Percentiles rank a stretch among this genome's conserved stretches.
Conservation (phyloP, 225 moss, liverwort and hornwort genomes). For the Takakia lepidozioides region DNA sequence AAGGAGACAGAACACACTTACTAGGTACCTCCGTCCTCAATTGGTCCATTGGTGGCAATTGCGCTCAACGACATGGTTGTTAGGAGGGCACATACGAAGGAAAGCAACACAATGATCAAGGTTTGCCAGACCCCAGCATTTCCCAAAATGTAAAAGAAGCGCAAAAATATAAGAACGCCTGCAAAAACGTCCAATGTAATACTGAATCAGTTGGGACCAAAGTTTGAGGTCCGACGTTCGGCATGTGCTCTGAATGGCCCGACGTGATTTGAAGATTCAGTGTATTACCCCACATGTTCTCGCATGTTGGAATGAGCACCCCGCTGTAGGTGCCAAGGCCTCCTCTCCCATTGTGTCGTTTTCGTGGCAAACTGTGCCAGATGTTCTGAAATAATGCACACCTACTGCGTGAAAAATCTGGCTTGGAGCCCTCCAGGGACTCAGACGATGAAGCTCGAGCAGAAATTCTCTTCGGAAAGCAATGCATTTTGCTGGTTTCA, state of each 20-base stretch:
- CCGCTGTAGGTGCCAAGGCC: conserved; percentile 79
- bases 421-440: conserved; percentile 33
- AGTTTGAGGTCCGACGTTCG: too few species aligned
- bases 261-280: too few species aligned
- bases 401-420: too few species aligned
- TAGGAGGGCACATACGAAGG: conserved; percentile 77
- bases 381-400: too few species aligned
- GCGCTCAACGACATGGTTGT: conserved; percentile 93
- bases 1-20: too few species aligned
- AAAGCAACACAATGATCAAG: conserved; percentile 69
- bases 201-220: background rate
- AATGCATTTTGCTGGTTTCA: too few species aligned
- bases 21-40: conserved; percentile 98
- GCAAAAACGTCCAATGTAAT: conserved; percentile 6
- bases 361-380: too few species aligned
- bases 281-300: conserved; percentile 92
- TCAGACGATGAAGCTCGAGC: conserved; percentile 41
- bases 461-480: conserved; percentile 24
- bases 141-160: conserved; percentile 93
- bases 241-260: too few species aligned
- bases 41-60: conserved; percentile 92
- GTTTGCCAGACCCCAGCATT: conserved; percentile 95
- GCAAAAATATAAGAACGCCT: conserved; percentile 93
- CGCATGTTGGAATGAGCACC: conserved; percentile 91
- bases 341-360: background rate